Conservation (phyloP, 345 rosid species). For the Mangifera indica region DNA sequence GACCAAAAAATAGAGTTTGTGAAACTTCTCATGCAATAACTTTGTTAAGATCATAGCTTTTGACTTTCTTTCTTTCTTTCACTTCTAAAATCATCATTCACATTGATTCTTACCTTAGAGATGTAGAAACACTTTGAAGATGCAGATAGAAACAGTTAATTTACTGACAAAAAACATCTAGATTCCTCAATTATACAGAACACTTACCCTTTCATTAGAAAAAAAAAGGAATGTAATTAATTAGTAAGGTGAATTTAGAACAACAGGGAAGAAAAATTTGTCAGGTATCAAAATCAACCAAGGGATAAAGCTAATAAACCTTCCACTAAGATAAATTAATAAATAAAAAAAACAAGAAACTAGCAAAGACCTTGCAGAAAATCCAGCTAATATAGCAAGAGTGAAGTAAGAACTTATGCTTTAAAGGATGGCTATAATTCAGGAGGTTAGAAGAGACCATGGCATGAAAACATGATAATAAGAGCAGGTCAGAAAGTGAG, state of each 20-base stretch:
- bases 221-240: neutral
- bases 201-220: neutral
- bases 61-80: neutral
- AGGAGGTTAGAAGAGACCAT: neutral
- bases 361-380: neutral
- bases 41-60: neutral
- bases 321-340: neutral
- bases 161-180: no score
- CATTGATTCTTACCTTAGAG: neutral
- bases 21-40: neutral
- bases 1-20: neutral
- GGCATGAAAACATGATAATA: neutral
- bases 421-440: neutral
- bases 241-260: constrained; percentile 1
- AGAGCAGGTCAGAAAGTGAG: neutral
- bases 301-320: neutral
- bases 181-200: neutral
- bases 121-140: neutral
- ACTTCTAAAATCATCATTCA: neutral
- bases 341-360: constrained; percentile 1
- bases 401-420: neutral
- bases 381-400: neutral
- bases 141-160: neutral
- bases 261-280: neutral
- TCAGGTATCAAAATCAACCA: neutral